phyloP scores from a whole-genome alignment of 257 asterid species.

The Ajuga chamaepitys region DNA sequence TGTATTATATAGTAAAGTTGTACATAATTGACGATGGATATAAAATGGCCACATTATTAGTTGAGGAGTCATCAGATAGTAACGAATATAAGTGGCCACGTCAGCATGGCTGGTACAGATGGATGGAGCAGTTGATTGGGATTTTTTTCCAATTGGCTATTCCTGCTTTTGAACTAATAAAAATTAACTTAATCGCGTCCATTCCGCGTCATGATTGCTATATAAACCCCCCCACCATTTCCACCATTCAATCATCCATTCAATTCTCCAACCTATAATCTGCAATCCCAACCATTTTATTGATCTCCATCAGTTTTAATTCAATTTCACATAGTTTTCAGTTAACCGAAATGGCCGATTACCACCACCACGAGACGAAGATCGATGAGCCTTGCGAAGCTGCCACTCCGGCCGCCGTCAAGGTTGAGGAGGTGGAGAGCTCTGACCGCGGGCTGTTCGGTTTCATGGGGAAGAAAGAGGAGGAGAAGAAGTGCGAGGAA shows the following conservation, averaged over 20 bases:
- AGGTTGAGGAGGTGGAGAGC: constrained; percentile 25
- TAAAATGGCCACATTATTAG: no score
- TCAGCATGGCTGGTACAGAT: constrained; percentile 2
- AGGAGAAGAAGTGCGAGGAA: constrained; percentile 41
- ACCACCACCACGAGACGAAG: constrained; percentile 19
- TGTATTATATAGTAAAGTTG: no score
- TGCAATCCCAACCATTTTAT: no score
- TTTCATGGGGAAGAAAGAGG: constrained; percentile 44
- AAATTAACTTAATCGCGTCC: constrained; percentile 25
- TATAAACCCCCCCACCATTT: constrained; percentile 17
- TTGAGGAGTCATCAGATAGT: no score
- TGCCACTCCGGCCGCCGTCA: constrained; percentile 10
- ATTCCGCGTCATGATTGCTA: constrained; percentile 43
- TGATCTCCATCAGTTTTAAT: no score
- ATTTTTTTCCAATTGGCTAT: no score
- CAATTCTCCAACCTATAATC: no score
- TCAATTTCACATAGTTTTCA: no score
- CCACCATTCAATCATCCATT: not conserved
- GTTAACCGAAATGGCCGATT: constrained; percentile 63
- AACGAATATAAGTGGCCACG: not conserved
- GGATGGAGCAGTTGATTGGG: constrained; percentile 32
- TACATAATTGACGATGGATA: no score
- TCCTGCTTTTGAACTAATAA: constrained; percentile 4
- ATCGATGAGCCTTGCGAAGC: constrained; percentile 21
- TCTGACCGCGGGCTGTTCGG: constrained; percentile 62